These are phyloP conservation scores for Taphrina flavorubra DNA, from an alignment of 1,139 yeast species.

Conservation along the genomic window DNA sequence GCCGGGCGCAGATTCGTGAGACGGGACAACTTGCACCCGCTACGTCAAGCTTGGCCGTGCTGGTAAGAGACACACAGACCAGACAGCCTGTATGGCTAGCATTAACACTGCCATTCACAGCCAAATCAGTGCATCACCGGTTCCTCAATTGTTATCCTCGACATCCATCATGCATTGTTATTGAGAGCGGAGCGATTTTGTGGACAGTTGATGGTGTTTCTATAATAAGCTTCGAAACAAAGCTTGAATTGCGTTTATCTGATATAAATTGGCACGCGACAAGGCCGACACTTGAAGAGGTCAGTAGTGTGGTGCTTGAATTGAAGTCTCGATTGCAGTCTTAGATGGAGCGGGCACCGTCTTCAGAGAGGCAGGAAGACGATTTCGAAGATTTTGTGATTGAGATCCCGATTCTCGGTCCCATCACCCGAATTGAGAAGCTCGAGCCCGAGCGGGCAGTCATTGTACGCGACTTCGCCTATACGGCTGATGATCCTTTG, in stretches of 20 bases:
- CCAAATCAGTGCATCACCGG: too few relatives aligned
- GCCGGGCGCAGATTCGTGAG: not conserved
- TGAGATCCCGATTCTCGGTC: slow-evolving; percentile 7
- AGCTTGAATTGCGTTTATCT: not conserved
- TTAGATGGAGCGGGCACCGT: not conserved
- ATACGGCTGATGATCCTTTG: slow-evolving; percentile 35
- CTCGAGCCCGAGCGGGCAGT: not conserved
- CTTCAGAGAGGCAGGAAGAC: not conserved
- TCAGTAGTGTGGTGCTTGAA: too few relatives aligned
- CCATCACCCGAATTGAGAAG: not conserved
- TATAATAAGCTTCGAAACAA: not conserved
- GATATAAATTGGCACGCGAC: not conserved
- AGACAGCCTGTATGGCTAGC: too few relatives aligned
- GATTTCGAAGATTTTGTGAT: not conserved
- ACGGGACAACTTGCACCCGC: not conserved
- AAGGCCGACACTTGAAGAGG: not conserved
- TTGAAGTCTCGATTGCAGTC: too few relatives aligned
- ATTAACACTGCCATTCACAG: too few relatives aligned
- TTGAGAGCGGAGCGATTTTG: not conserved
- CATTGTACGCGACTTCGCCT: slow-evolving; percentile 40
- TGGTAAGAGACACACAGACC: too few relatives aligned
- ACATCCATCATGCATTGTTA: not conserved
- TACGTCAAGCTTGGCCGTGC: slow-evolving; percentile 1
- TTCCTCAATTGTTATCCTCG: too few relatives aligned
- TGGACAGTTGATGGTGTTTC: not conserved